Conservation (phyloP, 2,329 filamentous ascomycete species). For the Thelonectria rubi region DNA sequence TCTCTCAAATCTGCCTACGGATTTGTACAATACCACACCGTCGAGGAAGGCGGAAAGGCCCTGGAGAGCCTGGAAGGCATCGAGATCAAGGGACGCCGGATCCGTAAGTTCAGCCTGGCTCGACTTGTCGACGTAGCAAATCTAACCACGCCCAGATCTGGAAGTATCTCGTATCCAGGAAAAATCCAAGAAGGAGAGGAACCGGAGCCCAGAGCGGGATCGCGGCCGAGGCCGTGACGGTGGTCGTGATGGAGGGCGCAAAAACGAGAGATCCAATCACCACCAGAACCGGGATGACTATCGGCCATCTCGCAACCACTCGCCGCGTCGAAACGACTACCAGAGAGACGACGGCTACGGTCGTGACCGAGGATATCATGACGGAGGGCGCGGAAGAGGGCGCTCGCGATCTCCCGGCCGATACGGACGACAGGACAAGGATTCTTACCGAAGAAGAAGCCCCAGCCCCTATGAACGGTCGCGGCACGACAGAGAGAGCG, state of each 20-base stretch:
- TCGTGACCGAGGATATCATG: slow-evolving; percentile 55
- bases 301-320: slow-evolving; percentile 67
- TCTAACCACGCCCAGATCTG: slow-evolving; percentile 66
- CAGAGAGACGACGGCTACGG: slow-evolving; percentile 70
- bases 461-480: slow-evolving; percentile 69
- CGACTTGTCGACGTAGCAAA: not conserved
- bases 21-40: slow-evolving; percentile 91
- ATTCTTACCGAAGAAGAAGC: slow-evolving; percentile 72
- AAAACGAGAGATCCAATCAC: slow-evolving; percentile 59
- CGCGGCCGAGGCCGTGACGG: slow-evolving; percentile 42
- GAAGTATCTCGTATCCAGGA: slow-evolving; percentile 91
- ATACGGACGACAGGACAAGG: slow-evolving; percentile 54
- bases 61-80: slow-evolving; percentile 82
- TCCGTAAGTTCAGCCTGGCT: slow-evolving; percentile 72
- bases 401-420: slow-evolving; percentile 73
- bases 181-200: slow-evolving; percentile 70
- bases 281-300: slow-evolving; percentile 68
- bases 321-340: slow-evolving; percentile 64
- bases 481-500: slow-evolving; percentile 65
- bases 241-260: slow-evolving; percentile 54
- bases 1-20: slow-evolving; percentile 97
- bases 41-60: slow-evolving; percentile 76
- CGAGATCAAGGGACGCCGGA: slow-evolving; percentile 87
- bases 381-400: slow-evolving; percentile 59
- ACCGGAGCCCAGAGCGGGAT: slow-evolving; percentile 69